phyloP scores from a whole-genome alignment of 306 rosid genomes.

The Erythrophleum fordii region DNA sequence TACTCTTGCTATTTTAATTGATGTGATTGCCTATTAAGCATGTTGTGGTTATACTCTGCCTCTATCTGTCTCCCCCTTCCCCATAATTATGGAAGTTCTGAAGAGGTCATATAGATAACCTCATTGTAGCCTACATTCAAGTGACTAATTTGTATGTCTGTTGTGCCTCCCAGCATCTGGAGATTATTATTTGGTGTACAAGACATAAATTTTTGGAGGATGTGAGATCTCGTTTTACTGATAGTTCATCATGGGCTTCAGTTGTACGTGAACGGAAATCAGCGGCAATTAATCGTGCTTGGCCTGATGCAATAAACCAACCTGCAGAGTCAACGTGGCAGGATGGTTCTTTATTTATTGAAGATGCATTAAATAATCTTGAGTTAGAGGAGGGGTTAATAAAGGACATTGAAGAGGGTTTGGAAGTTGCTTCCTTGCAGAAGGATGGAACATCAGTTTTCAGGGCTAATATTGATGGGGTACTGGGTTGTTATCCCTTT shows the following conservation, averaged over 20 bases:
- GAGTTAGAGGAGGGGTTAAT: constrained; percentile 63
- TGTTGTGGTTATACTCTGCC: constrained; percentile 7
- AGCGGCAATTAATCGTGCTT: constrained; percentile 78
- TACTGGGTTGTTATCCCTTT: constrained; percentile 80
- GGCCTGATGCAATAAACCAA: constrained; percentile 86
- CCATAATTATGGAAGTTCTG: constrained; percentile 16
- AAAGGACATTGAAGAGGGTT: constrained; percentile 56
- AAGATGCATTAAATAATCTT: constrained; percentile 85
- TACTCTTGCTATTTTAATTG: not conserved
- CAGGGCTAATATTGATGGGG: constrained; percentile 60
- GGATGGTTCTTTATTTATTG: constrained; percentile 84
- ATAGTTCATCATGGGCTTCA: constrained; percentile 68
- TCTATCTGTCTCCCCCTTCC: constrained; percentile 18
- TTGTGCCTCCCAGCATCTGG: constrained; percentile 79
- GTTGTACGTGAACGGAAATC: constrained; percentile 71
- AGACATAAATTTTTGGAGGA: constrained; percentile 77
- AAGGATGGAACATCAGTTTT: constrained; percentile 58
- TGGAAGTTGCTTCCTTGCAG: constrained; percentile 65
- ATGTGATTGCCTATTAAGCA: constrained; percentile 24
- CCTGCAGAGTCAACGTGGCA: constrained; percentile 62
- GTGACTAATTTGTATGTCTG: constrained; percentile 32
- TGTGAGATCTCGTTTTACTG: constrained; percentile 56
- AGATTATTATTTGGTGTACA: constrained; percentile 83
- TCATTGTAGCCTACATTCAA: constrained; percentile 23
- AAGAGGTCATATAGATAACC: constrained; percentile 12